Percentiles rank a stretch among this genome's conserved stretches.
These are phyloP conservation scores for Marasmius oreades DNA, from an alignment of 1,284 basidiomycete species.

Conservation along the genomic window DNA sequence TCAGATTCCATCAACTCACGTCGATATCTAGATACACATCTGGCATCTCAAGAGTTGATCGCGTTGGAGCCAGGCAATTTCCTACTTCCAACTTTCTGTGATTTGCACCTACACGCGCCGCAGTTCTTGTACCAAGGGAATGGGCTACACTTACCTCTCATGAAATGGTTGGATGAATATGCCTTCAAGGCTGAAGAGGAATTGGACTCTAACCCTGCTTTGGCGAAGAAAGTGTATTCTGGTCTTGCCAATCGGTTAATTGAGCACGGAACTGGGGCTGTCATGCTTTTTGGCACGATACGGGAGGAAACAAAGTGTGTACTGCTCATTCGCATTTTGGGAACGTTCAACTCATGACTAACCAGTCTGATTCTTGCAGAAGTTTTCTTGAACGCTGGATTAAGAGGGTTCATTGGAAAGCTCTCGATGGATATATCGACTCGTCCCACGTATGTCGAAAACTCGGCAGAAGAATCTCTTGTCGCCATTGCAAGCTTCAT, in stretches of 20 bases:
- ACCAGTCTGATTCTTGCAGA: slow-evolving; percentile 70
- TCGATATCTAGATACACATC: slow-evolving; percentile 18
- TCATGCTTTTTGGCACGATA: slow-evolving; percentile 79
- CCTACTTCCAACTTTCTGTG: slow-evolving; percentile 73
- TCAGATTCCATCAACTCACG: slow-evolving; percentile 22
- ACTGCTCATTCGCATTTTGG: not conserved
- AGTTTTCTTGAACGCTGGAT: slow-evolving; percentile 65
- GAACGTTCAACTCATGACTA: not conserved
- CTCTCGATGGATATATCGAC: slow-evolving; percentile 81
- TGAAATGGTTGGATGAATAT: slow-evolving; percentile 79
- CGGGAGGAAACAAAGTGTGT: slow-evolving; percentile 74
- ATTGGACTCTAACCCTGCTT: slow-evolving; percentile 56
- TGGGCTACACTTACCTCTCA: slow-evolving; percentile 77
- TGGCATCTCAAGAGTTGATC: slow-evolving; percentile 17
- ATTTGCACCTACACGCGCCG: slow-evolving; percentile 82
- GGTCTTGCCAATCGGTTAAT: slow-evolving; percentile 60
- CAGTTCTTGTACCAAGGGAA: slow-evolving; percentile 86
- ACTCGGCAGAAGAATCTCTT: slow-evolving; percentile 47
- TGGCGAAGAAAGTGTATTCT: slow-evolving; percentile 66
- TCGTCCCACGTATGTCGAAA: slow-evolving; percentile 68
- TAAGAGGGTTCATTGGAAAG: slow-evolving; percentile 80
- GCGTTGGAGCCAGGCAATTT: slow-evolving; percentile 47
- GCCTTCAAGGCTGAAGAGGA: slow-evolving; percentile 76
- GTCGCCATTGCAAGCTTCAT: slow-evolving; percentile 55
- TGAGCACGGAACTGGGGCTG: slow-evolving; percentile 72